Conservation (phyloP, 768 basidiomycete species). For the Pisolithus microcarpus region DNA sequence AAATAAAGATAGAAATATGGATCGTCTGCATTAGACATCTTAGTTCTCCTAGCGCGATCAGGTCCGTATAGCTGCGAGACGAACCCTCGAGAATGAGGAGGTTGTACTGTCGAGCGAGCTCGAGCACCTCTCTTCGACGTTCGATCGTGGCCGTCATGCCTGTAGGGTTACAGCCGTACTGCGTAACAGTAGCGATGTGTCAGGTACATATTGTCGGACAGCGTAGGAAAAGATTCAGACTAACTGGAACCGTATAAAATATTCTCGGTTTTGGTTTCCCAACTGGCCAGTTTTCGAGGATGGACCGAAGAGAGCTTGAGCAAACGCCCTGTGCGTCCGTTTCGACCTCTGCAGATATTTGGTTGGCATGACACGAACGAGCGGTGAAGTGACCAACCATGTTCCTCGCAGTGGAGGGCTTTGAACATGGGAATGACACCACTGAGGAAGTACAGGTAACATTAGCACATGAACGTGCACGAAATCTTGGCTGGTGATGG, state of each 20-base stretch:
- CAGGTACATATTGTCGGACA: conserved; percentile 3
- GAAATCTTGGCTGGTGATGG: conserved; percentile 1
- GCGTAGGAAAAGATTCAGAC: conserved; percentile 11
- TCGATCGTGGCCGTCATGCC: conserved; percentile 69
- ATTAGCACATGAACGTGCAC: neutral
- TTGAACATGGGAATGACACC: conserved; percentile 62
- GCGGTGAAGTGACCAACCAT: conserved; percentile 36
- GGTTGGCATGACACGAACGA: conserved; percentile 2
- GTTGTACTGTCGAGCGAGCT: conserved; percentile 63
- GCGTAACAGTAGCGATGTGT: neutral
- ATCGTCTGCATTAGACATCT: conserved; percentile 46
- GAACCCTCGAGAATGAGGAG: conserved; percentile 82
- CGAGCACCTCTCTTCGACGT: conserved; percentile 64
- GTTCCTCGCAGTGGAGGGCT: conserved; percentile 46
- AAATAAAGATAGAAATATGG: conserved; percentile 79
- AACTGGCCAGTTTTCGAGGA: conserved; percentile 69
- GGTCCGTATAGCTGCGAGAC: conserved; percentile 8
- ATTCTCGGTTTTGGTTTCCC: conserved; percentile 67
- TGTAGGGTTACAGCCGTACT: conserved; percentile 86
- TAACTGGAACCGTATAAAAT: conserved; percentile 74
- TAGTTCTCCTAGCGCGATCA: too few species aligned
- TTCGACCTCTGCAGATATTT: conserved; percentile 53
- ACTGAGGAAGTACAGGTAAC: conserved; percentile 24
- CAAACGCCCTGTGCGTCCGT: conserved; percentile 70
- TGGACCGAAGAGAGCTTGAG: conserved; percentile 50